Evolutionary conservation across 163 green algal species (phyloP).

Genomic region (Prototheca stagnorum): DNA sequence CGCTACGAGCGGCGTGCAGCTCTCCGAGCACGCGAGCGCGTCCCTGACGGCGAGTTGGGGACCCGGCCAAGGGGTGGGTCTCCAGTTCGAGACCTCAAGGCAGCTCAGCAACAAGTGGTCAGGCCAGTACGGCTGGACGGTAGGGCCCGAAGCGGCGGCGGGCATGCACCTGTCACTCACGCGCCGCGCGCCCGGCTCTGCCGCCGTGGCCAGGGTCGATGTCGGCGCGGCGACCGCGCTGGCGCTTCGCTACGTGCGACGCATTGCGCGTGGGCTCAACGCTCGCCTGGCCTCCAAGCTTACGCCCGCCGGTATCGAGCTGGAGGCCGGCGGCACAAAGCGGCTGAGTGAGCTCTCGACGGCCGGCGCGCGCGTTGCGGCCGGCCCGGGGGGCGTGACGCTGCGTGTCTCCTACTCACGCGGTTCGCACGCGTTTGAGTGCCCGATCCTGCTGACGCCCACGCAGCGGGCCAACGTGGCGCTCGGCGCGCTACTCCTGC

Average conservation of each 20-base stretch:
- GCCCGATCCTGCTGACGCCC: constrained; percentile 38
- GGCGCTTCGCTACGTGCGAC: constrained; percentile 3
- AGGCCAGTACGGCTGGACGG: constrained; percentile 26
- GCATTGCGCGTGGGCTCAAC: constrained; percentile 9
- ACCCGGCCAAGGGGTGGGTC: constrained; percentile 18
- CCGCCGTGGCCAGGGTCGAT: constrained; percentile 26
- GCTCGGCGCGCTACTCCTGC: too few species aligned
- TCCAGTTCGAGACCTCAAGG: constrained; percentile 30
- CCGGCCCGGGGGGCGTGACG: constrained; percentile 22
- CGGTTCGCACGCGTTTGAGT: constrained; percentile 45
- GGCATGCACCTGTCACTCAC: constrained; percentile 25
- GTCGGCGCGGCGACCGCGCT: constrained; percentile 27
- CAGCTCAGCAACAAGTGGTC: constrained; percentile 22
- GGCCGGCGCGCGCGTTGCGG: constrained; percentile 8
- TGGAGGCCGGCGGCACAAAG: constrained; percentile 32
- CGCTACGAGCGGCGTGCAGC: constrained; percentile 7
- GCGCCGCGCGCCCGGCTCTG: constrained; percentile 12
- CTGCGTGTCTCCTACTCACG: constrained; percentile 33
- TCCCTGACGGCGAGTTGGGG: constrained; percentile 23
- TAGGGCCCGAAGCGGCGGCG: constrained; percentile 18
- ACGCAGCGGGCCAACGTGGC: too few species aligned
- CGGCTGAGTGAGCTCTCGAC: constrained; percentile 10
- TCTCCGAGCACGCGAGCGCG: constrained; percentile 9
- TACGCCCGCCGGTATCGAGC: constrained; percentile 32
- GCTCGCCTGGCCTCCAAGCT: constrained; percentile 16